A percentile compares a stretch with the other conserved stretches of the same genome.
These are phyloP conservation scores for Colletotrichum sp. DNA, from an alignment of 2,329 filamentous ascomycete genomes.

Conservation along the genomic window DNA sequence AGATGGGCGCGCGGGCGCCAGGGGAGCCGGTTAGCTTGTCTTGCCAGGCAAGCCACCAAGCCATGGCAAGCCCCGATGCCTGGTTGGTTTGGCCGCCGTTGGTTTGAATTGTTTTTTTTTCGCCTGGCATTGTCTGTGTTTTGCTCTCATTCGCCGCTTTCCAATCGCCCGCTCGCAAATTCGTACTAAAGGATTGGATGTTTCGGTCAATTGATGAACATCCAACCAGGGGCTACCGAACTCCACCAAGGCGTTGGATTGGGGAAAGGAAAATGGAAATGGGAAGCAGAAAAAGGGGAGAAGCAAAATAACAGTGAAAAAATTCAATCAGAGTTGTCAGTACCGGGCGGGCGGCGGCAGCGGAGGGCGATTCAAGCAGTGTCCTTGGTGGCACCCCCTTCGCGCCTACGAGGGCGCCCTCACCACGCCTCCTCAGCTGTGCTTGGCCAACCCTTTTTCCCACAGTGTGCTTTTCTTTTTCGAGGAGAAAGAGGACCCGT, in stretches of 20 bases:
- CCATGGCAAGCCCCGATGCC: slow-evolving; percentile 10
- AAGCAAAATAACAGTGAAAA: not conserved
- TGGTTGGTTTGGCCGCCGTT: slow-evolving; percentile 10
- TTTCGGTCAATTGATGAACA: slow-evolving; percentile 9
- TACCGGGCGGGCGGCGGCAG: not conserved
- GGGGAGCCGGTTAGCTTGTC: slow-evolving; percentile 4
- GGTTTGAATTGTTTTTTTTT: slow-evolving; percentile 1
- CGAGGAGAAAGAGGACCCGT: not conserved
- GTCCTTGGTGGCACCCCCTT: not conserved
- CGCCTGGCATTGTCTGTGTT: not conserved
- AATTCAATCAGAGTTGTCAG: not conserved
- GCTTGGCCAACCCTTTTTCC: not conserved
- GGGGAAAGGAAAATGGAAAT: not conserved
- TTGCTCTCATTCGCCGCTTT: not conserved
- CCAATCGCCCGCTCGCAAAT: not conserved
- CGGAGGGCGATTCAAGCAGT: not conserved
- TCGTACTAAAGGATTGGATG: not conserved
- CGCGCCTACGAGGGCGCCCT: not conserved
- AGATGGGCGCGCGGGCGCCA: not conserved
- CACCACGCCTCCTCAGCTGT: not conserved
- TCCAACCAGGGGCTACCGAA: not conserved
- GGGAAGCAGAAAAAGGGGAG: not conserved
- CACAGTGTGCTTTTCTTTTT: not conserved
- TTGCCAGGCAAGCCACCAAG: slow-evolving; percentile 11
- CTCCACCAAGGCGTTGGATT: not conserved